Evolutionary conservation across 352 stramenopile genomes (phyloP).

Genomic region (Pelagophyceae sp.): DNA sequence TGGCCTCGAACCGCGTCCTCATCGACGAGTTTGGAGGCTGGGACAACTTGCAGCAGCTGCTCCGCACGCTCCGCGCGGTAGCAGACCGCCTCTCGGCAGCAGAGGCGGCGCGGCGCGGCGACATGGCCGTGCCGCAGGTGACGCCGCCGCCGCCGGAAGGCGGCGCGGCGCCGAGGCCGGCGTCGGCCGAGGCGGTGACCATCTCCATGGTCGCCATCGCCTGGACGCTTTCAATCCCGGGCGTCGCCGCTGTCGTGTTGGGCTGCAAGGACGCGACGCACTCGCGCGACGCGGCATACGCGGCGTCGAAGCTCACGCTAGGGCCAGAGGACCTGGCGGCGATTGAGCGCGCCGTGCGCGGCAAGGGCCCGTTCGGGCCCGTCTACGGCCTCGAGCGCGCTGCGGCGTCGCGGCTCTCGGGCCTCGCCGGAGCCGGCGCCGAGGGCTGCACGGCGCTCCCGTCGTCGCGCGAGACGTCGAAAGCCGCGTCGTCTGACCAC

Average conservation of each 20-base stretch:
- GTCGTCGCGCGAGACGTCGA: not conserved
- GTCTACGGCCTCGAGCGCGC: conserved; percentile 6
- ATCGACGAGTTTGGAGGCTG: conserved; percentile 16
- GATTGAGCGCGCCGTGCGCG: not conserved
- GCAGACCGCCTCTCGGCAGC: not conserved
- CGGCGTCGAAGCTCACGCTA: not conserved
- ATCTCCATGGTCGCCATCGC: conserved; percentile 7
- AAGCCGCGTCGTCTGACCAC: not conserved
- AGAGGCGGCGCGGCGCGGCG: too few relatives aligned
- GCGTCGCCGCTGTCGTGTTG: conserved; percentile 7
- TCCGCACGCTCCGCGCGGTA: not conserved
- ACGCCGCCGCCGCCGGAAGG: too few relatives aligned
- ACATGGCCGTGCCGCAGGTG: too few relatives aligned
- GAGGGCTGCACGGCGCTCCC: not conserved
- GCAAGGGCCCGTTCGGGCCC: not conserved
- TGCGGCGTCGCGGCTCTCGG: not conserved
- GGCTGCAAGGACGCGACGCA: not conserved
- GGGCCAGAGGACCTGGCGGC: not conserved
- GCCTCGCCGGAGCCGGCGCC: not conserved
- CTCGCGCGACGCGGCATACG: not conserved
- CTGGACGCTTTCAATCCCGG: not conserved
- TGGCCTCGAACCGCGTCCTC: not conserved
- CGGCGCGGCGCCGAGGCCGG: not conserved
- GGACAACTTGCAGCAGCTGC: not conserved
- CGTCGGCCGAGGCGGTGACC: not conserved